phyloP scores from a whole-genome alignment of 768 basidiomycete species.

The Phlebiopsis gigantea region DNA sequence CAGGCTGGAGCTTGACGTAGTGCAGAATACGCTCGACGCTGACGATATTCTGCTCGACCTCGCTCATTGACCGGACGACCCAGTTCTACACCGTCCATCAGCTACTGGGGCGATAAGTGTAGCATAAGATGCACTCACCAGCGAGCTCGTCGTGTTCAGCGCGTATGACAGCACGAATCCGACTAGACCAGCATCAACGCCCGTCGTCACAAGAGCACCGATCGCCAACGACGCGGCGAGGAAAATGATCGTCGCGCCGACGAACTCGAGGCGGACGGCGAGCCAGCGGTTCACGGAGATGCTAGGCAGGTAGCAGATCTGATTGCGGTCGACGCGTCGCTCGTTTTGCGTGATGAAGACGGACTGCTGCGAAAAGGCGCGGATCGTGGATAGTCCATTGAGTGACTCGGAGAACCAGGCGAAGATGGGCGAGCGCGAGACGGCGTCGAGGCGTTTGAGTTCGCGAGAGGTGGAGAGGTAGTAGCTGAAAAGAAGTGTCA shows the following conservation, averaged over 20 bases:
- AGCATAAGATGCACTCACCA: conserved; percentile 43
- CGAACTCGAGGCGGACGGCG: conserved; percentile 76
- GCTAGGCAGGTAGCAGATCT: conserved; percentile 59
- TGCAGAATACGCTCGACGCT: conserved; percentile 85
- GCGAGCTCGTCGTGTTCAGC: conserved; percentile 72
- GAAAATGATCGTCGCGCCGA: conserved; percentile 77
- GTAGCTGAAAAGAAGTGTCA: conserved; percentile 45
- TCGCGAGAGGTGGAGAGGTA: conserved; percentile 85
- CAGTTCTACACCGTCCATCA: conserved; percentile 48
- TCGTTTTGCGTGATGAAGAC: conserved; percentile 67
- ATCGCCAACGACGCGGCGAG: conserved; percentile 64
- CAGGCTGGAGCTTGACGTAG: conserved; percentile 67
- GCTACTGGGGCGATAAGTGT: not conserved
- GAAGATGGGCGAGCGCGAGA: conserved; percentile 88
- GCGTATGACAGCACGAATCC: conserved; percentile 85
- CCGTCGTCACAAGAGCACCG: conserved; percentile 62
- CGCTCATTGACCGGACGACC: conserved; percentile 77
- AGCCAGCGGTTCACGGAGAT: conserved; percentile 82
- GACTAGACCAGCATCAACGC: conserved; percentile 83
- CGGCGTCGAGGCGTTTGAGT: conserved; percentile 83
- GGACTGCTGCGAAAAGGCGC: conserved; percentile 68
- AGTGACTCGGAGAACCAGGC: conserved; percentile 80
- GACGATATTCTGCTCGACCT: conserved; percentile 88
- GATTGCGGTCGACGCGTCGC: conserved; percentile 78
- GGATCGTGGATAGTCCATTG: conserved; percentile 75